Evolutionary conservation across 2,329 filamentous ascomycete species (phyloP).

Genomic region (Pezicula carpinea): DNA sequence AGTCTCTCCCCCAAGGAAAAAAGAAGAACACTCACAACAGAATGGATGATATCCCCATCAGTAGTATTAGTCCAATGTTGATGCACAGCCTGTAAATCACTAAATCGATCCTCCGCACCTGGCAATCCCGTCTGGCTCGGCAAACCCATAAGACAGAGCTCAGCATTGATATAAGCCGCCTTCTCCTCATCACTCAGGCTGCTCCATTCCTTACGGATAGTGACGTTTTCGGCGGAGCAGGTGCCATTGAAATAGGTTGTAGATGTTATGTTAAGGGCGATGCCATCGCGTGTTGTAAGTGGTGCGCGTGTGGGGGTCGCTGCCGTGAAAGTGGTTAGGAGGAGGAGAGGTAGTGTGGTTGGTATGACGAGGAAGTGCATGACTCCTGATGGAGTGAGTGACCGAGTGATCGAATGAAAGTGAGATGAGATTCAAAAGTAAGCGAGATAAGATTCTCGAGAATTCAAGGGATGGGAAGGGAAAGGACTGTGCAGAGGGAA

Average conservation of each 20-base stretch:
- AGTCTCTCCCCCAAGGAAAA: not conserved
- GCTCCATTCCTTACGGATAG: slow-evolving; percentile 13
- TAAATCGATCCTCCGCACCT: slow-evolving; percentile 28
- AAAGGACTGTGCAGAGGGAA: too few species aligned
- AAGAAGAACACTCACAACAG: slow-evolving; percentile 5
- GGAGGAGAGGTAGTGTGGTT: too few species aligned
- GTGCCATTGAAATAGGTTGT: slow-evolving; percentile 4
- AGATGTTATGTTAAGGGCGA: not conserved
- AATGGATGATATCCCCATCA: slow-evolving; percentile 21
- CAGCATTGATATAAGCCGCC: slow-evolving; percentile 8
- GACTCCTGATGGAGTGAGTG: too few species aligned
- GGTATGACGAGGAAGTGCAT: too few species aligned
- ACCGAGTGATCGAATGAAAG: too few species aligned
- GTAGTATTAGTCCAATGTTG: slow-evolving; percentile 28
- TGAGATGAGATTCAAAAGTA: too few species aligned
- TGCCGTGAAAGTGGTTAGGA: too few species aligned
- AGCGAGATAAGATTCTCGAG: too few species aligned
- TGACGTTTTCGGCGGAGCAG: slow-evolving; percentile 6
- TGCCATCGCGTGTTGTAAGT: not conserved
- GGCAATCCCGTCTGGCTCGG: slow-evolving; percentile 1
- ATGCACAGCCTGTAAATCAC: slow-evolving; percentile 35
- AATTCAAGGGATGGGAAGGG: too few species aligned
- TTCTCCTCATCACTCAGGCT: slow-evolving; percentile 8
- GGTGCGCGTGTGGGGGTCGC: not conserved
- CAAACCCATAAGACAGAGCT: slow-evolving; percentile 8